Percentiles rank a stretch among this genome's conserved stretches.
These are phyloP conservation scores for Ustilago trichophora DNA, from an alignment of 1,284 basidiomycete species.

Conservation along the genomic window DNA sequence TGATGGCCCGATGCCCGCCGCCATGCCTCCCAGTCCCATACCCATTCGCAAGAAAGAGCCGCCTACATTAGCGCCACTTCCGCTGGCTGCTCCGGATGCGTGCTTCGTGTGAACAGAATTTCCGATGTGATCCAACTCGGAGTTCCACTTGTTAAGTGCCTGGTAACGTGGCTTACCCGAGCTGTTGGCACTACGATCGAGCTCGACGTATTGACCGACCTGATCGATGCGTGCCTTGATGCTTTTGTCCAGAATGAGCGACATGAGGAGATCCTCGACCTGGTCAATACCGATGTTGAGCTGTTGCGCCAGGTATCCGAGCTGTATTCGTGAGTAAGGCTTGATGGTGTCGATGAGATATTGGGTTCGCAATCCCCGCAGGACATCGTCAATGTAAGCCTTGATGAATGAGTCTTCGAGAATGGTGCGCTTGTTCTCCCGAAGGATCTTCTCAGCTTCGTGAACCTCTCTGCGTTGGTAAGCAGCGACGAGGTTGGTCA, in stretches of 20 bases:
- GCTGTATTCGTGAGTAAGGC: slow-evolving; percentile 90
- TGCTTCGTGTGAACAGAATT: slow-evolving; percentile 34
- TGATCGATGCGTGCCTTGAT: slow-evolving; percentile 96
- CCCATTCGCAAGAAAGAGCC: slow-evolving; percentile 38
- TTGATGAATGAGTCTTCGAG: slow-evolving; percentile 94
- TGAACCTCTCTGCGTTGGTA: slow-evolving; percentile 96
- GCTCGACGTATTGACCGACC: slow-evolving; percentile 86
- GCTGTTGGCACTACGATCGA: slow-evolving; percentile 76
- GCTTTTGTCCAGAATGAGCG: slow-evolving; percentile 91
- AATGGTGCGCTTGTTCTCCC: slow-evolving; percentile 90
- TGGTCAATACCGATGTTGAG: slow-evolving; percentile 86
- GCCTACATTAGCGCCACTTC: slow-evolving; percentile 17
- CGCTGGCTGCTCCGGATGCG: slow-evolving; percentile 30
- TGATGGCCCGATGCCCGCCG: slow-evolving; percentile 18
- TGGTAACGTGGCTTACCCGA: slow-evolving; percentile 83
- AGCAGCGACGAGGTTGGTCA: slow-evolving; percentile 95
- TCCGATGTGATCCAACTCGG: slow-evolving; percentile 68
- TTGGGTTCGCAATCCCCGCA: slow-evolving; percentile 89
- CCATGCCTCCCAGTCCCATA: slow-evolving; percentile 20
- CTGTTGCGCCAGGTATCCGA: slow-evolving; percentile 77
- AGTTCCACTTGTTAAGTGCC: slow-evolving; percentile 82
- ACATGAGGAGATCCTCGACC: slow-evolving; percentile 90
- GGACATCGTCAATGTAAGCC: slow-evolving; percentile 90
- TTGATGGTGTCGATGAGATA: slow-evolving; percentile 98
- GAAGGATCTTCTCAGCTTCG: slow-evolving; percentile 90